phyloP scores from a whole-genome alignment of 2,329 filamentous ascomycete genomes.

The Boeremia exigua region DNA sequence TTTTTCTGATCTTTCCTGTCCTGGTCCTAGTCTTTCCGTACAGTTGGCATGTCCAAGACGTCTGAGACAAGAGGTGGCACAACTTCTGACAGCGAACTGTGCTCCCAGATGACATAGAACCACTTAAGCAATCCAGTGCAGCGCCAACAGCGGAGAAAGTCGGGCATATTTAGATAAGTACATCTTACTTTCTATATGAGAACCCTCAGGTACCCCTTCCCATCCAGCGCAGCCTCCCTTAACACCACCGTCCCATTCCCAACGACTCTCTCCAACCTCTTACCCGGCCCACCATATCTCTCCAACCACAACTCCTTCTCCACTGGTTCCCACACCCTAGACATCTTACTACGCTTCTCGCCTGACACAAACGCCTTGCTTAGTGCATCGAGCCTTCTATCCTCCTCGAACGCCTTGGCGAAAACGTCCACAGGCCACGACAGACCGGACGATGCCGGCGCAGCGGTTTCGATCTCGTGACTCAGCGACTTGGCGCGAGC shows the following conservation, averaged over 20 bases:
- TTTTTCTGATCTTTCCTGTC: too few relatives aligned
- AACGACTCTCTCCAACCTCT: neutral
- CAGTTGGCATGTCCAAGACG: too few relatives aligned
- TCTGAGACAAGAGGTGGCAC: too few relatives aligned
- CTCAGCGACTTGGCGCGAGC: neutral
- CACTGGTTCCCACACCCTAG: neutral
- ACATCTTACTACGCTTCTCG: neutral
- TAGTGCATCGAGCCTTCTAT: neutral
- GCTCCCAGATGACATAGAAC: too few relatives aligned
- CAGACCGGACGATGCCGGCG: neutral
- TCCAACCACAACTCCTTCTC: conserved; percentile 8
- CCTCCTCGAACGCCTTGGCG: neutral
- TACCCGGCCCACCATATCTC: conserved; percentile 7
- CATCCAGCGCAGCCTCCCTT: conserved; percentile 3
- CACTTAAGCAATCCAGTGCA: neutral
- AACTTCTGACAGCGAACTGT: too few relatives aligned
- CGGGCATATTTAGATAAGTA: too few relatives aligned
- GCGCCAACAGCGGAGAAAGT: neutral
- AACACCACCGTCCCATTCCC: neutral
- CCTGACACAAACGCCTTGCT: neutral
- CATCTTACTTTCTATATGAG: neutral
- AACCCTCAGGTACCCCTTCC: conserved; percentile 5
- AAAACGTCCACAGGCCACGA: neutral
- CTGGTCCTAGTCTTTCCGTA: too few relatives aligned
- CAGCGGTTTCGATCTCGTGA: neutral